A percentile compares a stretch with the other conserved stretches of the same genome.
Evolutionary conservation across 2,329 filamentous ascomycete species (phyloP).

Genomic region (Xylariaceae sp.): DNA sequence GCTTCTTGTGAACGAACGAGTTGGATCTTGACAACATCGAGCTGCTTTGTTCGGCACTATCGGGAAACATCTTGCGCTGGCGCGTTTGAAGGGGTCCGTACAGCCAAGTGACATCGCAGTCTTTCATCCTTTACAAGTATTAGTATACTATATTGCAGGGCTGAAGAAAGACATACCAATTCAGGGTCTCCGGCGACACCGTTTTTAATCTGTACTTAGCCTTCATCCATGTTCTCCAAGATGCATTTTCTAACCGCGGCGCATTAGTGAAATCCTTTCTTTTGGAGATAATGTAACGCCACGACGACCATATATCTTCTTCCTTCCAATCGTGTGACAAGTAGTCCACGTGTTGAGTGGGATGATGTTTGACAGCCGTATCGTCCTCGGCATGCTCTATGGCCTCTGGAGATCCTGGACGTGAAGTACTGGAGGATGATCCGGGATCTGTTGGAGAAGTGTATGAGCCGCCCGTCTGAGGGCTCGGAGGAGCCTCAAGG

Average conservation of each 20-base stretch:
- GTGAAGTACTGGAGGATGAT: slow-evolving; percentile 55
- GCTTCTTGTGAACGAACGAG: slow-evolving; percentile 81
- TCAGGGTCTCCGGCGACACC: slow-evolving; percentile 87
- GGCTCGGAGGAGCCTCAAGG: slow-evolving; percentile 58
- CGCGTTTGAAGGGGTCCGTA: slow-evolving; percentile 90
- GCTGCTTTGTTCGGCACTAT: slow-evolving; percentile 49
- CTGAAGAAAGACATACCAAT: slow-evolving; percentile 69
- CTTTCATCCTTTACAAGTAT: slow-evolving; percentile 75
- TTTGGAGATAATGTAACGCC: slow-evolving; percentile 88
- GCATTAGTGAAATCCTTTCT: slow-evolving; percentile 80
- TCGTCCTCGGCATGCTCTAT: slow-evolving; percentile 77
- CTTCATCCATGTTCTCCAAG: slow-evolving; percentile 97
- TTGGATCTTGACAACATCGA: slow-evolving; percentile 57
- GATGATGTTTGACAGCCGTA: slow-evolving; percentile 73
- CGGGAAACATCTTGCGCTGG: slow-evolving; percentile 58
- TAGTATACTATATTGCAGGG: not conserved
- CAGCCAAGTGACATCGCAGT: slow-evolving; percentile 96
- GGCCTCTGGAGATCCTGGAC: slow-evolving; percentile 63
- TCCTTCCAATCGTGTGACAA: slow-evolving; percentile 92
- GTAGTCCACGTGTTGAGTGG: slow-evolving; percentile 92
- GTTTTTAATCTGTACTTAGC: slow-evolving; percentile 86
- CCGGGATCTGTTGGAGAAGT: slow-evolving; percentile 62
- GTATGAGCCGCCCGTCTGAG: slow-evolving; percentile 56
- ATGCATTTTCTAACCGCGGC: slow-evolving; percentile 88
- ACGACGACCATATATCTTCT: slow-evolving; percentile 97